Evolutionary conservation across 2,329 filamentous ascomycete species (phyloP).

Genomic region (Microsporum audouinii): DNA sequence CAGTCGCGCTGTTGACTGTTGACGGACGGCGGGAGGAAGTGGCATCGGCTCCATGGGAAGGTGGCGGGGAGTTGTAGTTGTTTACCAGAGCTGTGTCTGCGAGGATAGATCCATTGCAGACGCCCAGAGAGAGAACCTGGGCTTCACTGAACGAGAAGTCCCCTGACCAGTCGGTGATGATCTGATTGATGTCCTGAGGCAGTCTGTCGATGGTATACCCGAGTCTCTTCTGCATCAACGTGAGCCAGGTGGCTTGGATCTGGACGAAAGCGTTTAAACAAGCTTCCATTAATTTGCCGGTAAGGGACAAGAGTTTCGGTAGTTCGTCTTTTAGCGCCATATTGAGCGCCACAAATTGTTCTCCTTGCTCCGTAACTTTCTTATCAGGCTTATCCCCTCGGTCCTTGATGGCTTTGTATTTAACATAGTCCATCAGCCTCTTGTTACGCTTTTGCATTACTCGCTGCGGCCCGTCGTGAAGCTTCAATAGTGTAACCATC

Average conservation of each 20-base stretch:
- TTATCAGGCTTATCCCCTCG: constrained; percentile 77
- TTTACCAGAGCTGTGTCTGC: constrained; percentile 47
- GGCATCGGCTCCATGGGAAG: constrained; percentile 27
- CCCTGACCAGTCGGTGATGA: constrained; percentile 63
- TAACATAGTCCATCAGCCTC: constrained; percentile 78
- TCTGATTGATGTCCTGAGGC: constrained; percentile 57
- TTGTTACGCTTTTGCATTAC: constrained; percentile 94
- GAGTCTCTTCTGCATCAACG: constrained; percentile 66
- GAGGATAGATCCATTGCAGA: constrained; percentile 62
- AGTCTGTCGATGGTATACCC: constrained; percentile 57
- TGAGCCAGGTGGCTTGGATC: constrained; percentile 73
- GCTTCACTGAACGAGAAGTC: constrained; percentile 70
- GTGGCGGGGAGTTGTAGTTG: constrained; percentile 47
- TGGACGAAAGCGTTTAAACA: constrained; percentile 74
- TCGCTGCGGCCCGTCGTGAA: constrained; percentile 71
- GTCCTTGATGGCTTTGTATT: constrained; percentile 64
- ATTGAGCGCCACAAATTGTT: constrained; percentile 84
- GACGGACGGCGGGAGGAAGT: constrained; percentile 39
- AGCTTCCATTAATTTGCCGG: constrained; percentile 71
- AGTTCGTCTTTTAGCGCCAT: constrained; percentile 88
- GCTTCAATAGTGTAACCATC: constrained; percentile 63
- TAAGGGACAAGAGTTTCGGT: constrained; percentile 68
- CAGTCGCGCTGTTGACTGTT: constrained; percentile 36
- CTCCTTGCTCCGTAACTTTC: constrained; percentile 69
- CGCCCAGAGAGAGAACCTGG: constrained; percentile 57